phyloP scores from a whole-genome alignment of 352 stramenopile species.

The Globisporangium viniferum region DNA sequence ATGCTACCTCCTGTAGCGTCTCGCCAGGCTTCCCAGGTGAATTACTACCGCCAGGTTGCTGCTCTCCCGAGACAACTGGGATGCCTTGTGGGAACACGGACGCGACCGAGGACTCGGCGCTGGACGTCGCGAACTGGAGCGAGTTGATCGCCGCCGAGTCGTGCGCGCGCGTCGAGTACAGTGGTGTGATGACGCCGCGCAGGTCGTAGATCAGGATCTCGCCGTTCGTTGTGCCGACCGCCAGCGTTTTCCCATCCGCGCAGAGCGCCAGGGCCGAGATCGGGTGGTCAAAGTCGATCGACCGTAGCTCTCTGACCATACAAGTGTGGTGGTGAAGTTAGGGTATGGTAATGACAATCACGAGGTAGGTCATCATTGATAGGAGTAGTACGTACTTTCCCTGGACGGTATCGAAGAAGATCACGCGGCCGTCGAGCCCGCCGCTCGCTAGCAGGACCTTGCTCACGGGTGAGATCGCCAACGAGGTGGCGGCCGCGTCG shows the following conservation, averaged over 20 bases:
- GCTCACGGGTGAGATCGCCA: slow-evolving; percentile 66
- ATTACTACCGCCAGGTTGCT: not conserved
- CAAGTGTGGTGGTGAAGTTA: too few relatives aligned
- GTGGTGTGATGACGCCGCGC: slow-evolving; percentile 53
- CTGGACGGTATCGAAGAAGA: slow-evolving; percentile 73
- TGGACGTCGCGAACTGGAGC: slow-evolving; percentile 51
- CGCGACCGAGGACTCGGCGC: slow-evolving; percentile 20
- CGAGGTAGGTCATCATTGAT: too few relatives aligned
- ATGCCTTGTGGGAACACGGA: slow-evolving; percentile 32
- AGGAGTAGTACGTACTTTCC: slow-evolving; percentile 36
- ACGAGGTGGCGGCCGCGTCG: slow-evolving; percentile 45
- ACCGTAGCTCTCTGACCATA: slow-evolving; percentile 38
- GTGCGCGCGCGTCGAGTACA: slow-evolving; percentile 40
- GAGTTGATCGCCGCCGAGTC: slow-evolving; percentile 45
- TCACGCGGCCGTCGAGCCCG: slow-evolving; percentile 58
- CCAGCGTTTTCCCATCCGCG: slow-evolving; percentile 63
- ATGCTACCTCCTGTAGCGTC: slow-evolving; percentile 39
- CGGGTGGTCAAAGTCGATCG: slow-evolving; percentile 55
- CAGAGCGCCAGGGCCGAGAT: slow-evolving; percentile 57
- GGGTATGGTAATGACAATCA: too few relatives aligned
- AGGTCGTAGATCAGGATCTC: slow-evolving; percentile 69
- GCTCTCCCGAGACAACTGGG: slow-evolving; percentile 45
- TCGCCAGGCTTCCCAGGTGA: slow-evolving; percentile 30
- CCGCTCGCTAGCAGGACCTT: slow-evolving; percentile 61
- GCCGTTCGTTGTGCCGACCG: slow-evolving; percentile 45